Evolutionary conservation across 352 stramenopile genomes (phyloP), one percentile per base, ranked within the genome.

Genomic region (Phytophthora foliorum): DNA sequence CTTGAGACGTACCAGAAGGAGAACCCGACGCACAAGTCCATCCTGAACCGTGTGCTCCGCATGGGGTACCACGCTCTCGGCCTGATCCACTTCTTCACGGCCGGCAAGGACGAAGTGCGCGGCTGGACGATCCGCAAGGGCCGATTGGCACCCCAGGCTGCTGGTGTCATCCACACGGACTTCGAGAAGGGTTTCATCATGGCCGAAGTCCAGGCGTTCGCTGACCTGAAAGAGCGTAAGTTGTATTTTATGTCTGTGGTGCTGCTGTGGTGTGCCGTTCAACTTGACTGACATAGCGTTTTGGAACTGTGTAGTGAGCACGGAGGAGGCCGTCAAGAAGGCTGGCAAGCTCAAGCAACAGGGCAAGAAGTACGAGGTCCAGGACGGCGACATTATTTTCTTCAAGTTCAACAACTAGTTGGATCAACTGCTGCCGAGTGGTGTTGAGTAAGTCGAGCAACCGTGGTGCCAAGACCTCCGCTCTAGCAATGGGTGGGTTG

Each of bases 181-280:
- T 99, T 99, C 69, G 98, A 99, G 87, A 95, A 98, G 78, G 98
- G 98, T 57, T 99, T 99, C 79, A 99, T 99, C 76, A 97, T 94
- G 77, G 96, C 96, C 27, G 90, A 97, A 85, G 88, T 95, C 9
- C 86, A 94, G 76, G 70, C 87, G 11, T 97, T 95, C 63, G 86
- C 86, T n/a, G 89, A 96, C 72, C 63, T 96, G 61, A 96, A 96
- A 89, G 89, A 96, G 62, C 66, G 89, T 94, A 89, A 58, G 88
- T 91, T 68, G 25, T n/a, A 19, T 34, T 21, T 44, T 38, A 6
- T 27, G 6, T 25, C 38, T 13, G 21, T 16, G n/a, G 6, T 52
- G 24, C 24, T 48, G 29, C n/a, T 51, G 27, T 3, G 31, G 55
- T 52, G 17, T 34, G 21, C 19, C 4, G 45, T 32, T 41, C 4